Conservation (phyloP, 768 basidiomycete genomes). For the Mycena venus region DNA sequence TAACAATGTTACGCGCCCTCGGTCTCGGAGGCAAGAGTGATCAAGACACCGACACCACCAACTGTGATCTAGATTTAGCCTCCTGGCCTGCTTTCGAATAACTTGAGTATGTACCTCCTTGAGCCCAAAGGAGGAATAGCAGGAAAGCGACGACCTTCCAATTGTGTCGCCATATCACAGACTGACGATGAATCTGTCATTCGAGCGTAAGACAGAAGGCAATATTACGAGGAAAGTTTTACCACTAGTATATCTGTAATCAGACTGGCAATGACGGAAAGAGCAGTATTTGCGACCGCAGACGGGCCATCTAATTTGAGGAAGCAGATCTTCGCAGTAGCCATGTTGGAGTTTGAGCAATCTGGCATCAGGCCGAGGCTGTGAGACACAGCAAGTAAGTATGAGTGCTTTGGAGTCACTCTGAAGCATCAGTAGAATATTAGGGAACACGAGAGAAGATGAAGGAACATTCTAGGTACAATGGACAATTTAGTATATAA, state of each 20-base stretch:
- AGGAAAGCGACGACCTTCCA: background rate
- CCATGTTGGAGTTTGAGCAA: no score
- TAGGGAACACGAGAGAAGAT: no score
- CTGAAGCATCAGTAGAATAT: no score
- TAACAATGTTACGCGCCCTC: background rate
- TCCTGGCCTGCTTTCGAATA: background rate
- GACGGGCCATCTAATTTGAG: background rate
- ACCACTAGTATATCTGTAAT: background rate
- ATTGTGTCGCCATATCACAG: background rate
- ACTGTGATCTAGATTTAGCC: background rate
- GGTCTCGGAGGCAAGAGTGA: background rate
- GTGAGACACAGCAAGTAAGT: no score
- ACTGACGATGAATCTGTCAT: background rate
- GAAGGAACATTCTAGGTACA: no score
- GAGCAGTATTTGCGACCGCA: background rate
- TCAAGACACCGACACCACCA: background rate
- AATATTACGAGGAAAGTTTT: background rate
- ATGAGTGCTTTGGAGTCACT: no score
- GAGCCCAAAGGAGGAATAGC: background rate
- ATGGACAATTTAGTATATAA: no score
- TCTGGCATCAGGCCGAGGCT: no score
- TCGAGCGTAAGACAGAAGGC: background rate
- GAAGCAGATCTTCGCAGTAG: background rate
- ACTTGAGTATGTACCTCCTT: background rate
- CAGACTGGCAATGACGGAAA: background rate